Conservation (phyloP, 192 early-diverging fungal species). For the Phycomyces blakesleeanus region DNA sequence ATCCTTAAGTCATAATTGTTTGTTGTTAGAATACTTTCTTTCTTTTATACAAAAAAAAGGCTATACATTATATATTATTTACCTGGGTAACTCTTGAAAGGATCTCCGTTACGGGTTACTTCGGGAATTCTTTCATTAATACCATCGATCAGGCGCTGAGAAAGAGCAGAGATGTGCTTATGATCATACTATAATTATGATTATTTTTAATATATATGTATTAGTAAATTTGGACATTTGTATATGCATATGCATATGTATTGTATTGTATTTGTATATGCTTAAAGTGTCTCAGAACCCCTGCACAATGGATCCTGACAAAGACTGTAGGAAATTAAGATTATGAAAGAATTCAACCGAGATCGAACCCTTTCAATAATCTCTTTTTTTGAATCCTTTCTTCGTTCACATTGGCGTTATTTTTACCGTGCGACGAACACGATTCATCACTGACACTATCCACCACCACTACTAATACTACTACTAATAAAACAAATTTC, state of each 20-base stretch:
- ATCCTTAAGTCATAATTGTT: slow-evolving; percentile 43
- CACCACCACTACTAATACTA: too few species aligned
- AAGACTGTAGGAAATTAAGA: slow-evolving; percentile 3
- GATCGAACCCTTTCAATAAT: too few species aligned
- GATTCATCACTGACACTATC: slow-evolving; percentile 13
- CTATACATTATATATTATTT: not conserved
- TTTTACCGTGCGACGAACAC: slow-evolving; percentile 8
- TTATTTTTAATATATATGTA: too few species aligned
- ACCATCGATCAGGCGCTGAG: slow-evolving; percentile 38
- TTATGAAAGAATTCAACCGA: too few species aligned
- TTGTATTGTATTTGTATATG: not conserved
- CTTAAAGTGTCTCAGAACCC: slow-evolving; percentile 12
- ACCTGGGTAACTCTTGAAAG: slow-evolving; percentile 70
- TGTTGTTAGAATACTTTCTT: not conserved
- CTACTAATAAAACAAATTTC: too few species aligned
- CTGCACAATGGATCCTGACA: slow-evolving; percentile 11
- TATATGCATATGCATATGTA: not conserved
- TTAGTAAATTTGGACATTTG: not conserved
- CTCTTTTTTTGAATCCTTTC: not conserved
- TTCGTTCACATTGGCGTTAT: slow-evolving; percentile 1
- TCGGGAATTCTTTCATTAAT: slow-evolving; percentile 74
- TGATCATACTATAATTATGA: slow-evolving; percentile 8
- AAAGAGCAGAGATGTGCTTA: not conserved
- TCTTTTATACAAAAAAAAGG: too few species aligned
- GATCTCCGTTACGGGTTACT: slow-evolving; percentile 90